These are phyloP conservation scores for Leptographium flavum DNA, from an alignment of 2,329 filamentous ascomycete species.

Conservation along the genomic window DNA sequence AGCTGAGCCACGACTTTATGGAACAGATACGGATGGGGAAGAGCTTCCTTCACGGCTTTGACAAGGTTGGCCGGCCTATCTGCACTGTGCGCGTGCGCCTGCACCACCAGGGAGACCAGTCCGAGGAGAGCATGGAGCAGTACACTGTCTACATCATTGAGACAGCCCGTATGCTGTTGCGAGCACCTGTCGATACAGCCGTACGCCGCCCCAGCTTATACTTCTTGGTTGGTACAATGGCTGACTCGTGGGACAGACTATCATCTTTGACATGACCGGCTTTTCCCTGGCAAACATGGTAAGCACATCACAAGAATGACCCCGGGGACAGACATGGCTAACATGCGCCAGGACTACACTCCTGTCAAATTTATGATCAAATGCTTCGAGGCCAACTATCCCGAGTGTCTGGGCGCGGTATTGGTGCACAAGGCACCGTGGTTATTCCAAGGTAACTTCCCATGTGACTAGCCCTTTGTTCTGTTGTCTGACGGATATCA, in stretches of 20 bases:
- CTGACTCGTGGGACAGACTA: constrained; percentile 39
- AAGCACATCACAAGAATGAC: constrained; percentile 13
- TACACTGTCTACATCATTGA: constrained; percentile 94
- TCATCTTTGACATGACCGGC: constrained; percentile 91
- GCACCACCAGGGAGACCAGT: constrained; percentile 72
- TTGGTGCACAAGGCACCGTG: constrained; percentile 93
- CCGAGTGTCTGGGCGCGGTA: constrained; percentile 77
- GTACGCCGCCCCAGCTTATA: constrained; percentile 37
- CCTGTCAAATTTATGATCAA: constrained; percentile 99
- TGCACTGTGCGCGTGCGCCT: constrained; percentile 73
- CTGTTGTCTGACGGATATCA: constrained; percentile 17
- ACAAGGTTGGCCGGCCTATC: constrained; percentile 74
- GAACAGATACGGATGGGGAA: constrained; percentile 79
- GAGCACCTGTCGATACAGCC: constrained; percentile 75
- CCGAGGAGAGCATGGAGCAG: constrained; percentile 65
- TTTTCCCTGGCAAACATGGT: constrained; percentile 94
- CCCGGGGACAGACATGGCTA: background rate
- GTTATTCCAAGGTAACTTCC: constrained; percentile 70
- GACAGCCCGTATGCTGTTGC: constrained; percentile 72
- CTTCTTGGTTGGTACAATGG: too few relatives aligned
- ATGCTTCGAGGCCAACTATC: constrained; percentile 97
- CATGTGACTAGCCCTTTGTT: background rate
- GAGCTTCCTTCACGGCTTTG: constrained; percentile 77
- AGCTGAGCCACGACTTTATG: constrained; percentile 63
- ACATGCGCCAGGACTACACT: constrained; percentile 56